Evolutionary conservation across 495 filamentous ascomycete species (phyloP), one percentile per base, ranked within the genome.

Genomic region (Lophiostoma macrostomum): DNA sequence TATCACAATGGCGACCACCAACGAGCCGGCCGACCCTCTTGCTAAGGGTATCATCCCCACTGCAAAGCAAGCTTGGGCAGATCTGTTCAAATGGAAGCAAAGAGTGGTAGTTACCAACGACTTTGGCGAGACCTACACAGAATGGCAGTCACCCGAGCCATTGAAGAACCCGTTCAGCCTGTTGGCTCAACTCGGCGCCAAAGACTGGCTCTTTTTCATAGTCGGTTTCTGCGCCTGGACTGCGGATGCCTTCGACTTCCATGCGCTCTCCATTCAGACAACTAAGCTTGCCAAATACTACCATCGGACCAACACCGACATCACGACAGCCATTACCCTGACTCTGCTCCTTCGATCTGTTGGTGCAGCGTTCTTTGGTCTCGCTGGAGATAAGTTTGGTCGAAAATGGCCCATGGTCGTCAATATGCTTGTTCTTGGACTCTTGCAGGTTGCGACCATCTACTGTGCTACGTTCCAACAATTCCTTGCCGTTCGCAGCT

Each of bases 361-460:
- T 13, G 87, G 87, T 5, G 86, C 86, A 4, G 81, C 76, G 4
- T 63, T 77, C 59, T 88, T 90, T 44, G 87, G 87, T 37, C 72
- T 91, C 22, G 80, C 82, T 1, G 84, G 82, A 41, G 87, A 91
- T 58, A 77, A 75, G 19, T 89, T 78, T 67, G 86, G 86, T n/a
- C 77, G 86, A 37, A 89, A 89, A 70, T 91, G 84, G 80, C 85
- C 86, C 5, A 86, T 89, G 83, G 80, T 89, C 10, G 43, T 78
- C 55, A 88, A 88, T 66, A 80, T 88, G 76, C 68, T 87, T 31
- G 64, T 74, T 24, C 70, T 82, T n/a, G 77, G 80, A 6, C 53
- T 80, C 3, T 69, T 91, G 28, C 83, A 90, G 66, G 77, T 90
- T 54, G 84, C 77, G 3, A 89, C 85, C 16, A 86, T 86, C 56